A percentile compares a stretch with the other conserved stretches of the same genome.
phyloP scores from a whole-genome alignment of 148 eudicot genomes.

The Tetragonia tetragonoides region DNA sequence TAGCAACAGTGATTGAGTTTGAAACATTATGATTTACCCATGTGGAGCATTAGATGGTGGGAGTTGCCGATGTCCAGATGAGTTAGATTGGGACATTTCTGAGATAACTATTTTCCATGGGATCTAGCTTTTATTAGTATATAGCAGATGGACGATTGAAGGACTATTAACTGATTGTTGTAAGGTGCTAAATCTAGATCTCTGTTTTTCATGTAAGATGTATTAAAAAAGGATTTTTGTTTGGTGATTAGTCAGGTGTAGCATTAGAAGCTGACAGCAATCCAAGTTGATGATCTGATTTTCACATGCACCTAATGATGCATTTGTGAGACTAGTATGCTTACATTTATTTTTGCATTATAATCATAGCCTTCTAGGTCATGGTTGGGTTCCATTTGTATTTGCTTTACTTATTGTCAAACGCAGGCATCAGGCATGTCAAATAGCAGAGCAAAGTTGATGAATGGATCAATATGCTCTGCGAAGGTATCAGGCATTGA shows the following conservation, averaged over 20 bases:
- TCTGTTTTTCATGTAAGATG: not conserved
- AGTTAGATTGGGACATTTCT: not conserved
- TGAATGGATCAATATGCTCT: too few species aligned
- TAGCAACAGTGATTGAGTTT: too few species aligned
- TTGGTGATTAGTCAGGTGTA: conserved; percentile 5
- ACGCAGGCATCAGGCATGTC: too few species aligned
- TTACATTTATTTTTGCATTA: not conserved
- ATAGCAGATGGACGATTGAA: not conserved
- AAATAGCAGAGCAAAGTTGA: too few species aligned
- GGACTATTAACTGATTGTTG: not conserved
- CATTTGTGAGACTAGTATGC: not conserved
- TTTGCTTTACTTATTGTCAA: too few species aligned
- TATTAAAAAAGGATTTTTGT: not conserved
- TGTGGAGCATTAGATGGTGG: too few species aligned
- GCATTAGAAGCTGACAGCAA: not conserved
- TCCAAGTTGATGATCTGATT: not conserved
- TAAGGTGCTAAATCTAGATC: conserved; percentile 14
- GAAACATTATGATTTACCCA: too few species aligned
- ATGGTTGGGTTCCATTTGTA: not conserved
- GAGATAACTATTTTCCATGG: not conserved
- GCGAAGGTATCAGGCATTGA: too few species aligned
- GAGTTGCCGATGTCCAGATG: not conserved
- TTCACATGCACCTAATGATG: conserved; percentile 23
- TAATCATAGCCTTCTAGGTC: not conserved
- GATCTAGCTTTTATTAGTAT: not conserved